phyloP scores from a whole-genome alignment of 108 stramenopile genomes.

The Chaetoceros tenuissimus region DNA sequence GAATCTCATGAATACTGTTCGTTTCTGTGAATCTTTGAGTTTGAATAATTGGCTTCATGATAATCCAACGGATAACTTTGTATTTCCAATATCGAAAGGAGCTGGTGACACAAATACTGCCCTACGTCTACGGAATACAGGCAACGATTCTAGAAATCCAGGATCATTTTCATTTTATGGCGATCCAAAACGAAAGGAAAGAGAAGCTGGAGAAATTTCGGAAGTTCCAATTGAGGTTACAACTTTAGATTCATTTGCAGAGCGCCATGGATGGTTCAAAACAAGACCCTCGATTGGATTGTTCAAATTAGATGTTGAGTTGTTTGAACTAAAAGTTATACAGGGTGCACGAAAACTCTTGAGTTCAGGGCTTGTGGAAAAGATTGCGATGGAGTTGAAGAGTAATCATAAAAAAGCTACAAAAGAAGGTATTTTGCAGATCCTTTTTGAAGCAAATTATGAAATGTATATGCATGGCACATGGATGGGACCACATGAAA shows the following conservation, averaged over 20 bases:
- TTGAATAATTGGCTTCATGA: conserved; percentile 20
- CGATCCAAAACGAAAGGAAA: background rate
- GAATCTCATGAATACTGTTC: conserved; percentile 11
- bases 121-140: conserved; percentile 25
- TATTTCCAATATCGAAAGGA: background rate
- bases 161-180: background rate
- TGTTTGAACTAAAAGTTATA: background rate
- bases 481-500: background rate
- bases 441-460: background rate
- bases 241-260: conserved; percentile 31
- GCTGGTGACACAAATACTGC: conserved; percentile 5
- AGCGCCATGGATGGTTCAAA: conserved; percentile 21
- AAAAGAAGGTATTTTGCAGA: background rate
- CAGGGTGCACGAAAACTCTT: background rate
- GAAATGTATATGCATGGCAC: background rate
- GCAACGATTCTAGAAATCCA: conserved; percentile 28
- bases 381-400: background rate
- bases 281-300: conserved; percentile 12
- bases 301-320: conserved; percentile 38
- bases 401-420: background rate
- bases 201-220: background rate
- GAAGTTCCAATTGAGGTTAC: no score
- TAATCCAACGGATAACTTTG: background rate
- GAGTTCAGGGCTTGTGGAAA: background rate
- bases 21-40: conserved; percentile 23